These are phyloP conservation scores for Wickerhamiella musiphila DNA, from an alignment of 805 yeast genomes.

Conservation along the genomic window DNA sequence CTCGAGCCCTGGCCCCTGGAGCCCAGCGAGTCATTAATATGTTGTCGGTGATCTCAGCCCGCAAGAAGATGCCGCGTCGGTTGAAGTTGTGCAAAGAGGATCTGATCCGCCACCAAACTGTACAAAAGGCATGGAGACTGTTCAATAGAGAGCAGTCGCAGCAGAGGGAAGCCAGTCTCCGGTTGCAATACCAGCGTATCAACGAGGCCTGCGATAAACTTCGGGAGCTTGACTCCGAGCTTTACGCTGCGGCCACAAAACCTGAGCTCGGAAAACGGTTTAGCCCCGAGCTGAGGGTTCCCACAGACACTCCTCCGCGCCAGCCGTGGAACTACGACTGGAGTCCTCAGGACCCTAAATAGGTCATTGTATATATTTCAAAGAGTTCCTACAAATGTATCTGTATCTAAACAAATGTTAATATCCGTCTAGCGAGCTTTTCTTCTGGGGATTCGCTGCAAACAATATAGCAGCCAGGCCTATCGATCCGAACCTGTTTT, in stretches of 20 bases:
- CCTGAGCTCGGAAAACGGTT: constrained; percentile 43
- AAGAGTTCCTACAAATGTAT: too few species aligned
- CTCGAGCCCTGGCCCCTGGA: constrained; percentile 30
- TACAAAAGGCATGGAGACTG: constrained; percentile 66
- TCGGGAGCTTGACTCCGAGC: constrained; percentile 25
- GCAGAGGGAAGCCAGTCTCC: constrained; percentile 21
- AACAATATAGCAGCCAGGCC: too few species aligned
- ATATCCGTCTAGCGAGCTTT: not conserved
- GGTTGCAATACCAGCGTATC: constrained; percentile 47
- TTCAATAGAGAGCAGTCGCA: constrained; percentile 36
- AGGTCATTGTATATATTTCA: not conserved
- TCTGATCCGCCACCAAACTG: constrained; percentile 63
- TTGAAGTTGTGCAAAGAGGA: constrained; percentile 67
- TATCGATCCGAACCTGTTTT: too few species aligned
- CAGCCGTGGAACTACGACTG: constrained; percentile 51
- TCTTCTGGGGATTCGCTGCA: too few species aligned
- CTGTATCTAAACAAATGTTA: too few species aligned
- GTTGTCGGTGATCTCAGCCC: constrained; percentile 70
- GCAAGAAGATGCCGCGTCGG: constrained; percentile 73
- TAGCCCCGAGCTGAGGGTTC: constrained; percentile 71
- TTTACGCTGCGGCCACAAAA: constrained; percentile 46
- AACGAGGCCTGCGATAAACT: constrained; percentile 58
- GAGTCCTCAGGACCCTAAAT: constrained; percentile 17
- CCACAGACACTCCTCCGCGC: constrained; percentile 78
- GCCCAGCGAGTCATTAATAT: constrained; percentile 35